Conservation (phyloP, 441 rosid genomes). For the Populus hybrid region DNA sequence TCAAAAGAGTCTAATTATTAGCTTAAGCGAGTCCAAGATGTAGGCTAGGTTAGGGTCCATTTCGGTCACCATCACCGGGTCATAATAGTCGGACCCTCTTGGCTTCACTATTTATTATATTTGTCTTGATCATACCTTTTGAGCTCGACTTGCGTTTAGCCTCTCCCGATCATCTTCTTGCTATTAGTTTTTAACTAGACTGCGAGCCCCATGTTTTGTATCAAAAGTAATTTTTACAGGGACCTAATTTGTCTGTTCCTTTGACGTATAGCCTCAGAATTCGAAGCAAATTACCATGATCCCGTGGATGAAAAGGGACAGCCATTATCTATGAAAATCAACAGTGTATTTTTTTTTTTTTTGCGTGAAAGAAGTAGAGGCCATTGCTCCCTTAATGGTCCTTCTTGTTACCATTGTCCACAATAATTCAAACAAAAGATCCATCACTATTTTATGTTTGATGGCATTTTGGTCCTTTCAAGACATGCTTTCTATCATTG, state of each 20-base stretch:
- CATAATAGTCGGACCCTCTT: not conserved
- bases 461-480: not conserved
- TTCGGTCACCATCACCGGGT: not conserved
- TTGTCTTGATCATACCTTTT: not conserved
- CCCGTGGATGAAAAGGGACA: not conserved
- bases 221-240: too few relatives aligned
- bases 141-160: not conserved
- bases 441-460: slow-evolving; percentile 1
- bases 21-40: not conserved
- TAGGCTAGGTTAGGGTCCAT: not conserved
- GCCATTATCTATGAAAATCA: not conserved
- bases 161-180: not conserved
- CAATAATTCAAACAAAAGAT: not conserved
- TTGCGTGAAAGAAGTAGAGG: not conserved
- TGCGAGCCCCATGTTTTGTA: too few relatives aligned
- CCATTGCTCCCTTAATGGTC: not conserved
- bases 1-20: slow-evolving; percentile 13
- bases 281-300: not conserved
- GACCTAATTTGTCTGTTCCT: not conserved
- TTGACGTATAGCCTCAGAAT: not conserved
- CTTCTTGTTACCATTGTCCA: not conserved
- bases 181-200: not conserved
- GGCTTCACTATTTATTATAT: not conserved
- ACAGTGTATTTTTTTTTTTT: too few relatives aligned
- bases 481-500: not conserved